phyloP scores from a whole-genome alignment of 306 rosid species.

The Vicia sativa region DNA sequence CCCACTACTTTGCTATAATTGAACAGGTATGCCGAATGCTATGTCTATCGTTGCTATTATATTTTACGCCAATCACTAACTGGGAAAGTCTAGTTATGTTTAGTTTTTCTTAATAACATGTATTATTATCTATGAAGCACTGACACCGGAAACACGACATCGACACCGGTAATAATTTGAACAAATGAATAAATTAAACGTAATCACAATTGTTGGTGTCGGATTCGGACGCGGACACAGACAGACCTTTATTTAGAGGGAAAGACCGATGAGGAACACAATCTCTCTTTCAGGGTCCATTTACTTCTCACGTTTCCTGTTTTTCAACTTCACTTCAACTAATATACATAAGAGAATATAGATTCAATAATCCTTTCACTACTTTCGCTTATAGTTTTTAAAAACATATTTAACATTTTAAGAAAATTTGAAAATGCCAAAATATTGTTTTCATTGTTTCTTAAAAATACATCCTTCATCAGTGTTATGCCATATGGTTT shows the following conservation, averaged over 20 bases:
- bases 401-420: not conserved
- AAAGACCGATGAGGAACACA: slow-evolving; percentile 7
- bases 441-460: not conserved
- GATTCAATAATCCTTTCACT: not conserved
- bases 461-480: not conserved
- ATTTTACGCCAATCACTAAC: slow-evolving; percentile 1
- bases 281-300: not conserved
- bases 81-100: slow-evolving; percentile 22
- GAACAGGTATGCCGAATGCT: slow-evolving; percentile 79
- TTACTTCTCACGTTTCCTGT: not conserved
- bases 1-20: slow-evolving; percentile 87
- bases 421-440: not conserved
- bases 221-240: no score
- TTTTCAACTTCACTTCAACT: not conserved
- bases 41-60: slow-evolving; percentile 32
- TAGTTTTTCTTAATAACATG: slow-evolving; percentile 5
- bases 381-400: not conserved
- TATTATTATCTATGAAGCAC: not conserved
- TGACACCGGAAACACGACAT: no score
- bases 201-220: no score
- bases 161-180: no score
- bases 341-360: not conserved
- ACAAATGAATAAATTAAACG: no score
- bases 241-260: no score
- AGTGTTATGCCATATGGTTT: slow-evolving; percentile 27